Base-by-base conservation (phyloP, 2,329 filamentous ascomycete genomes). In the Fusarium sulawesiense region DNA sequence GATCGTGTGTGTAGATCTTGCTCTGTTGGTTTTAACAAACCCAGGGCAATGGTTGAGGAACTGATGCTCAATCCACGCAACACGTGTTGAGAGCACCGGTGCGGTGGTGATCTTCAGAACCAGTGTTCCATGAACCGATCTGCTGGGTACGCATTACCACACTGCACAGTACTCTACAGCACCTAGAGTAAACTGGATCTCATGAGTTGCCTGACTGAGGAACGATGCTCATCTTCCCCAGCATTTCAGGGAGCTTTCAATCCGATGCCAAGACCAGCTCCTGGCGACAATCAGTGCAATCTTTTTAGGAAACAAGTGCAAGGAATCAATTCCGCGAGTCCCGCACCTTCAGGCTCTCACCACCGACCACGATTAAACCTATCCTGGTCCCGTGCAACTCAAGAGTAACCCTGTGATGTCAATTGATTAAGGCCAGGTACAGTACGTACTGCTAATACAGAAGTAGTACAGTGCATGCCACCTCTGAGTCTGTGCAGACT, bases 91-190 rank as follows among this genome's bases (percentile, higher is more conserved):
- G 34, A 41, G 51, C 25, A 62, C 56, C 46, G 50, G 57, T 45
- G 47, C 46, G 46, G 50, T 16, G 68, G 48, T 70, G 69, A 71
- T 71, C 69, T 69, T 72, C 60, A 48, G 30, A 56, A 63, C 51
- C 57, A 60, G 49, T 68, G 50, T 55, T 70, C 49, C 50, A 45
- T 63, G 61, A 71, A 70, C 69, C 69, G 47, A 46, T 56, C 68
- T 54, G 30, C 30, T 64, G 65, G 68, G 65, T 63, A 70, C 37
- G 32, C 20, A 30, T 40, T 56, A 53, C 30, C 56, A 57, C 44
- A 56, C 48, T 66, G 48, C 47, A 40, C 47, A 27, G 27, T 55
- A 40, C 30, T 54, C 37, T 66, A 48, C 27, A 40, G 45, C 34
- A 34, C 57, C 45, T 60, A 56, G 63, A 20, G 49, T 57, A 61